Evolutionary conservation across 2,329 filamentous ascomycete species (phyloP).

Genomic region (Iodosphaeria phyllophila): DNA sequence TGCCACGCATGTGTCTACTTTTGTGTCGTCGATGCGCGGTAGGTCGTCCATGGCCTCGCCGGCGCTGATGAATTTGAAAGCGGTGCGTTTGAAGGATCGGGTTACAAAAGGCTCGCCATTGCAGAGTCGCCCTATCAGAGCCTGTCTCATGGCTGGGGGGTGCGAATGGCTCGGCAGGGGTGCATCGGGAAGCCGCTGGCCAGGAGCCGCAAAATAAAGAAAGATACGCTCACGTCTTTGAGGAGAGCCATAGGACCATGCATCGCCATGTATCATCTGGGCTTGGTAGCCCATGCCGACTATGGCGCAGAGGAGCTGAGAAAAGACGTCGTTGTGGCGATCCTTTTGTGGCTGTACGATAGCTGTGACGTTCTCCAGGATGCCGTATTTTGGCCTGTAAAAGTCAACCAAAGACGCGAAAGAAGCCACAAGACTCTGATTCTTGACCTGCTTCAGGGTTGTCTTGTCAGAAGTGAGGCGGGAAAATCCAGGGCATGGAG

Average conservation of each 20-base stretch:
- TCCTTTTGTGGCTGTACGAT: slow-evolving; percentile 35
- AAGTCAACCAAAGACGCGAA: slow-evolving; percentile 59
- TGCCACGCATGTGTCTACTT: slow-evolving; percentile 38
- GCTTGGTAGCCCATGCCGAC: slow-evolving; percentile 65
- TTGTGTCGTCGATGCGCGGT: slow-evolving; percentile 40
- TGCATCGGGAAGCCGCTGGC: slow-evolving; percentile 31
- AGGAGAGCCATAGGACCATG: slow-evolving; percentile 47
- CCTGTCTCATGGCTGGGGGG: slow-evolving; percentile 14
- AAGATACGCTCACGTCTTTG: slow-evolving; percentile 53
- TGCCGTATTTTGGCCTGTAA: slow-evolving; percentile 54
- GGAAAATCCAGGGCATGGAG: slow-evolving; percentile 65
- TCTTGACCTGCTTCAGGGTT: slow-evolving; percentile 37
- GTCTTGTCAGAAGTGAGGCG: slow-evolving; percentile 36
- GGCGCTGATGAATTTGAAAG: slow-evolving; percentile 40
- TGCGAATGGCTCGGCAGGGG: slow-evolving; percentile 47
- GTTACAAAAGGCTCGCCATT: slow-evolving; percentile 41
- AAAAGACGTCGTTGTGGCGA: slow-evolving; percentile 45
- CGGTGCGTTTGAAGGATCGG: slow-evolving; percentile 28
- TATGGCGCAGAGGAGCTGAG: slow-evolving; percentile 52
- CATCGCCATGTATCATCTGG: slow-evolving; percentile 47
- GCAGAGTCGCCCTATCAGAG: slow-evolving; percentile 34
- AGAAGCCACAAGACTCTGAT: slow-evolving; percentile 61
- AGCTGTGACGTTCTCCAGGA: slow-evolving; percentile 58
- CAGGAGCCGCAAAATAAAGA: slow-evolving; percentile 51
- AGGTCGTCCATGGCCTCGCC: slow-evolving; percentile 38